Conservation (phyloP, 2,329 filamentous ascomycete species). For the Neonectria faginata region DNA sequence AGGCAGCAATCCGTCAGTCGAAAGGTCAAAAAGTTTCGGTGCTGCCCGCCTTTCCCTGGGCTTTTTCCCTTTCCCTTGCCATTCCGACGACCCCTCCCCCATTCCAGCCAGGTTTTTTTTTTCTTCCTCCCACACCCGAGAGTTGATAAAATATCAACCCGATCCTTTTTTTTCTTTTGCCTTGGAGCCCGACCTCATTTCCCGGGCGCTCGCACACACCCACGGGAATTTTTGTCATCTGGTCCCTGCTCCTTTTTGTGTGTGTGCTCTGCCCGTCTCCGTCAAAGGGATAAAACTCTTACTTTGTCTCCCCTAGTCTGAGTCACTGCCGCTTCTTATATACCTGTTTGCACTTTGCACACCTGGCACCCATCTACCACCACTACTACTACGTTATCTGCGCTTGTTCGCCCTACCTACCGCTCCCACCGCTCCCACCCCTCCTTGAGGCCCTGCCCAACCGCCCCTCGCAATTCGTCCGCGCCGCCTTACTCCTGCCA, state of each 20-base stretch:
- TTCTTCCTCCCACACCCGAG: conserved; percentile 47
- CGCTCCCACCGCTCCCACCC: conserved; percentile 38
- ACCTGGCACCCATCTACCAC: conserved; percentile 5
- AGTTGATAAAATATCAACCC: conserved; percentile 48
- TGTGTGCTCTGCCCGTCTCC: conserved; percentile 9
- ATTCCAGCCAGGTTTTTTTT: conserved; percentile 42
- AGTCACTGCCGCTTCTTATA: conserved; percentile 32
- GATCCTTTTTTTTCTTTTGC: conserved; percentile 43
- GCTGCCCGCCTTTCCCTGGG: conserved; percentile 21
- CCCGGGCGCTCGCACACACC: conserved; percentile 38
- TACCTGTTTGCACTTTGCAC: conserved; percentile 13
- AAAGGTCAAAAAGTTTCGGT: conserved; percentile 25
- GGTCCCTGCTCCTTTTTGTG: conserved; percentile 15
- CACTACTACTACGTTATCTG: conserved; percentile 13
- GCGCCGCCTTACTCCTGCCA: conserved; percentile 43
- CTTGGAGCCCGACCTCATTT: conserved; percentile 39
- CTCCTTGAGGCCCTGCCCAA: conserved; percentile 31
- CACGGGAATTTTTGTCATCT: conserved; percentile 37
- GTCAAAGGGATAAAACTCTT: conserved; percentile 18
- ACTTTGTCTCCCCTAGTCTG: conserved; percentile 17
- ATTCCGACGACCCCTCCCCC: conserved; percentile 34
- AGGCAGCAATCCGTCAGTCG: conserved; percentile 21
- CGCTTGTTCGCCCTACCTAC: conserved; percentile 34
- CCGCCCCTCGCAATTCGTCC: conserved; percentile 39
- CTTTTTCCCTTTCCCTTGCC: conserved; percentile 32